Evolutionary conservation across 2,329 filamentous ascomycete species (phyloP).

Genomic region (Parastagonospora nodorum): DNA sequence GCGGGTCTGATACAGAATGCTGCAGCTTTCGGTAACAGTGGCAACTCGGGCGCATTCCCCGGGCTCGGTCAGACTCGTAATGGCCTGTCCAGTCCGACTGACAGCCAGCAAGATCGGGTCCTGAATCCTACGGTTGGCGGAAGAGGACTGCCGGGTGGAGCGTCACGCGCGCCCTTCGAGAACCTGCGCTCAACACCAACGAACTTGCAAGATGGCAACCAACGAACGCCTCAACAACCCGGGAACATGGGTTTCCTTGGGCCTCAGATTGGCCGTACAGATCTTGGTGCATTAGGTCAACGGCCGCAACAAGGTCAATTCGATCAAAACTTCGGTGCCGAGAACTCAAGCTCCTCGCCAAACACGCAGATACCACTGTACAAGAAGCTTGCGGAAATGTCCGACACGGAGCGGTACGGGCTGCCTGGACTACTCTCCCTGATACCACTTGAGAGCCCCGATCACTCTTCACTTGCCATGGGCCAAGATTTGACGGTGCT

Average conservation of each 20-base stretch:
- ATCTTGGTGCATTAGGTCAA: conserved; percentile 33
- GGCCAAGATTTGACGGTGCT: conserved; percentile 68
- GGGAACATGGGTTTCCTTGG: conserved; percentile 39
- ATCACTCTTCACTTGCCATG: conserved; percentile 58
- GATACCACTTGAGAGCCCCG: conserved; percentile 60
- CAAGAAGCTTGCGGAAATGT: conserved; percentile 61
- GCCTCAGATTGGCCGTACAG: conserved; percentile 28
- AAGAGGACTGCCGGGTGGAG: conserved; percentile 32
- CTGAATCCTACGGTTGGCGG: conserved; percentile 38
- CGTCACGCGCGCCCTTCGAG: conserved; percentile 40
- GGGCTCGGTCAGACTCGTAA: conserved; percentile 52
- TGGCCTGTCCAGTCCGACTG: conserved; percentile 46
- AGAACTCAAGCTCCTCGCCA: conserved; percentile 32
- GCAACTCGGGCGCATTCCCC: conserved; percentile 46
- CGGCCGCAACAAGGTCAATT: conserved; percentile 38
- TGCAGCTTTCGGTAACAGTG: conserved; percentile 48
- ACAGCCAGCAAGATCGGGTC: conserved; percentile 42
- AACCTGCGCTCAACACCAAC: conserved; percentile 31
- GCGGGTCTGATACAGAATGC: conserved; percentile 58
- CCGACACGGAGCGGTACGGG: conserved; percentile 64
- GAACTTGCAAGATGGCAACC: conserved; percentile 43
- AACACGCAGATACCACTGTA: conserved; percentile 44
- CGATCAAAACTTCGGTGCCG: conserved; percentile 38
- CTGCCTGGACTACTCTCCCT: conserved; percentile 63
- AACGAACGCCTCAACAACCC: conserved; percentile 30